Evolutionary conservation across 129 eudicot species (phyloP).

Genomic region (Tagetes erecta): DNA sequence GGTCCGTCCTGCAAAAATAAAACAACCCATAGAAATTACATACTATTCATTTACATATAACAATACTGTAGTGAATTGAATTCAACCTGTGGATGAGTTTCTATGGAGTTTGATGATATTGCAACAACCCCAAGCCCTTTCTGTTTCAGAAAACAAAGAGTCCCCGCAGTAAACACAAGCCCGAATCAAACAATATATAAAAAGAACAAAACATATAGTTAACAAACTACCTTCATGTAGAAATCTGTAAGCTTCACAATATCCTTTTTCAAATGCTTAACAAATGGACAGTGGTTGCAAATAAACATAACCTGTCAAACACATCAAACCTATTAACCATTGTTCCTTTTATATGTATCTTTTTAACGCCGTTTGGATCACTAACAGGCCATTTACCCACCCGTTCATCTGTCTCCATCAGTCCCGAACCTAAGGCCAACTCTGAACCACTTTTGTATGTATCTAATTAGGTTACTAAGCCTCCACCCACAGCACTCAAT

Average conservation of each 20-base stretch:
- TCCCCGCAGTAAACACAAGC: not conserved
- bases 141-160: conserved; percentile 51
- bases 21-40: conserved; percentile 15
- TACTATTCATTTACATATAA: not conserved
- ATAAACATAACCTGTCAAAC: conserved; percentile 83
- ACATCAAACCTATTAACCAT: not conserved
- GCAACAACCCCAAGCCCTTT: conserved; percentile 97
- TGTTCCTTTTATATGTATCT: not conserved
- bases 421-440: no score
- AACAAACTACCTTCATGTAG: conserved; percentile 65
- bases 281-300: conserved; percentile 97
- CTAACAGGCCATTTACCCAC: no score
- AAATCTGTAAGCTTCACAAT: conserved; percentile 82
- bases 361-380: not conserved
- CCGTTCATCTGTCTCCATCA: no score
- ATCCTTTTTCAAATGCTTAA: conserved; percentile 79
- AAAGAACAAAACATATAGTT: conserved; percentile 5
- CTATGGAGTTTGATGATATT: conserved; percentile 82
- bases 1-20: conserved; percentile 91
- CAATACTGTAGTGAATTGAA: conserved; percentile 1
- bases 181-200: not conserved
- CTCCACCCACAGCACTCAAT: not conserved
- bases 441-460: no score
- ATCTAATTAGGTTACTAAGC: not conserved
- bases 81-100: conserved; percentile 93